A percentile compares a stretch with the other conserved stretches of the same genome.
Evolutionary conservation across 225 moss, liverwort and hornwort genomes (phyloP).

Genomic region (Asterella californica): DNA sequence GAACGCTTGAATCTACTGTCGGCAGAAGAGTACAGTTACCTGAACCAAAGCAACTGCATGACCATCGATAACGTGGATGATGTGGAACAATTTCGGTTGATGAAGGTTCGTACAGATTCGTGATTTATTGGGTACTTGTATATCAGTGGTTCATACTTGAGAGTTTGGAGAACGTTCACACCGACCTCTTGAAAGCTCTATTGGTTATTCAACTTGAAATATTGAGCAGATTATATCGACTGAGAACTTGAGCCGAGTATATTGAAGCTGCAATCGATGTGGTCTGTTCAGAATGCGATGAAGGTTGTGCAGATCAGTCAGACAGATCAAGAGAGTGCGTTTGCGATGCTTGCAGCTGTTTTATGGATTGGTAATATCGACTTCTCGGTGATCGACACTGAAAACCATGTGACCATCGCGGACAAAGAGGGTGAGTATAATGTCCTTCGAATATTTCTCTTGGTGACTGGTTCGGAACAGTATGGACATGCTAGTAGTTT

Average conservation of each 20-base stretch:
- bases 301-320: conserved; percentile 96
- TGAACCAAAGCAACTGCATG: conserved; percentile 90
- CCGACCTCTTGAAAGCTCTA: not conserved
- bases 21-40: conserved; percentile 75
- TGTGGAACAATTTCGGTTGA: conserved; percentile 59
- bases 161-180: no score
- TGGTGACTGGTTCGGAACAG: no score
- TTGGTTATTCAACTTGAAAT: not conserved
- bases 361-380: conserved; percentile 95
- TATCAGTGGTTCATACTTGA: no score
- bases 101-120: conserved; percentile 48
- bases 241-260: not conserved
- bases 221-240: not conserved
- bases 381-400: conserved; percentile 66
- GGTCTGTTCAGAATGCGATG: conserved; percentile 77
- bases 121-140: no score
- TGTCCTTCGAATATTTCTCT: not conserved
- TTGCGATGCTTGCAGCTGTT: conserved; percentile 94
- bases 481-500: not conserved
- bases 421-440: conserved; percentile 65
- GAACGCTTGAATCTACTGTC: conserved; percentile 72
- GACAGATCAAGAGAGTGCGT: conserved; percentile 82
- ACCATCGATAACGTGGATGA: conserved; percentile 81
- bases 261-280: not conserved
- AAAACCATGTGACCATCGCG: conserved; percentile 73